Percentiles rank a stretch among this genome's conserved stretches.
Conservation (phyloP, 2,329 filamentous ascomycete genomes). For the Colletotrichum destructivum region DNA sequence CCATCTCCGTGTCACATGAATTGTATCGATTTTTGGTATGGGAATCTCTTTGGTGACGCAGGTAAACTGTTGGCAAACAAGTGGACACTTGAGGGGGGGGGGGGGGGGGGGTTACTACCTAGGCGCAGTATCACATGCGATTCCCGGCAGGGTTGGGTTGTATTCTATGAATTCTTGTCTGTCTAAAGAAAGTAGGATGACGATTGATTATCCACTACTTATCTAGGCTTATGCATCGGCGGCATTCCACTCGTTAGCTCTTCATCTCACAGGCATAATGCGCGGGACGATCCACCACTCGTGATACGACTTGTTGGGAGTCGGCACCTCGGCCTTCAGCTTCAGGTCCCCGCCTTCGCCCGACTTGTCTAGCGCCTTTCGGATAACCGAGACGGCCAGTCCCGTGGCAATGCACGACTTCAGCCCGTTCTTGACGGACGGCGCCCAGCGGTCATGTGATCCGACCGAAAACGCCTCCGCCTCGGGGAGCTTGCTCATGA, state of each 20-base stretch:
- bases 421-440: conserved; percentile 71
- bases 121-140: conserved; percentile 26
- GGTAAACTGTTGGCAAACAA: conserved; percentile 23
- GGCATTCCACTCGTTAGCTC: neutral
- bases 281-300: conserved; percentile 77
- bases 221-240: conserved; percentile 20
- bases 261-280: conserved; percentile 49
- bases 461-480: conserved; percentile 69
- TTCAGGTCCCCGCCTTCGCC: conserved; percentile 50
- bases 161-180: conserved; percentile 17
- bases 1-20: neutral
- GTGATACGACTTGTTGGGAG: conserved; percentile 70
- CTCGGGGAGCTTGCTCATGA: conserved; percentile 65
- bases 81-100: neutral
- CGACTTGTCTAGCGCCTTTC: conserved; percentile 66
- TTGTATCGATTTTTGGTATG: conserved; percentile 30
- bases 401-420: conserved; percentile 80
- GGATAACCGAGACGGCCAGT: conserved; percentile 73
- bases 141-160: conserved; percentile 8
- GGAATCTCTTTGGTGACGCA: conserved; percentile 12
- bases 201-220: conserved; percentile 4
- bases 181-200: conserved; percentile 18
- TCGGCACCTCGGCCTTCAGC: conserved; percentile 67
- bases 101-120: neutral
- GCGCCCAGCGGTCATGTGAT: conserved; percentile 74